Evolutionary conservation across 176 grass and related monocot genomes (phyloP).

Genomic region (Oropetium thomaeum): DNA sequence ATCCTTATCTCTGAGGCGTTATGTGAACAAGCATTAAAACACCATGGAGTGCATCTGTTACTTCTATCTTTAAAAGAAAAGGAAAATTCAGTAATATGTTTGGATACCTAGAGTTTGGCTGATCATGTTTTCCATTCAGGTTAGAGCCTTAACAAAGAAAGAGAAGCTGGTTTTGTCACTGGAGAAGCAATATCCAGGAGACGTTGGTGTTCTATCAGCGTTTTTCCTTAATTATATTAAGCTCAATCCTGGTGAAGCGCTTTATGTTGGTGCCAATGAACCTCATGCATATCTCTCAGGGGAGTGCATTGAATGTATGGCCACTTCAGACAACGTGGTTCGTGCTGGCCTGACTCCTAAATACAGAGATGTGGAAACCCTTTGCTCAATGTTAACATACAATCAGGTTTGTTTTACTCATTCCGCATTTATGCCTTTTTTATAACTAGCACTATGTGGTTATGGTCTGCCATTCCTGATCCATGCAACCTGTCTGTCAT

Average conservation of each 20-base stretch:
- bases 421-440: background rate
- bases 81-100: background rate
- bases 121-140: slow-evolving; percentile 34
- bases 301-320: slow-evolving; percentile 93
- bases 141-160: slow-evolving; percentile 67
- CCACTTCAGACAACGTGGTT: slow-evolving; percentile 88
- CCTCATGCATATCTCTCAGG: slow-evolving; percentile 90
- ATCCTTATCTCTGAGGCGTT: background rate
- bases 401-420: slow-evolving; percentile 56
- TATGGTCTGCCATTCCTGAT: background rate
- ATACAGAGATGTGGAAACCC: slow-evolving; percentile 79
- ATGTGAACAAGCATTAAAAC: background rate
- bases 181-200: slow-evolving; percentile 77
- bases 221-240: slow-evolving; percentile 88
- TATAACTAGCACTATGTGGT: background rate
- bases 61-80: background rate
- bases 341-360: slow-evolving; percentile 89
- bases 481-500: background rate
- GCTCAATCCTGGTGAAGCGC: slow-evolving; percentile 75
- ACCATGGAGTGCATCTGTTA: background rate
- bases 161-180: slow-evolving; percentile 71
- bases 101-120: background rate
- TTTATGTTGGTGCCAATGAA: slow-evolving; percentile 78
- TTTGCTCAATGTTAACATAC: slow-evolving; percentile 97
- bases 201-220: slow-evolving; percentile 72